Conservation (phyloP, 2,329 filamentous ascomycete species). For the Massarina eburnea region DNA sequence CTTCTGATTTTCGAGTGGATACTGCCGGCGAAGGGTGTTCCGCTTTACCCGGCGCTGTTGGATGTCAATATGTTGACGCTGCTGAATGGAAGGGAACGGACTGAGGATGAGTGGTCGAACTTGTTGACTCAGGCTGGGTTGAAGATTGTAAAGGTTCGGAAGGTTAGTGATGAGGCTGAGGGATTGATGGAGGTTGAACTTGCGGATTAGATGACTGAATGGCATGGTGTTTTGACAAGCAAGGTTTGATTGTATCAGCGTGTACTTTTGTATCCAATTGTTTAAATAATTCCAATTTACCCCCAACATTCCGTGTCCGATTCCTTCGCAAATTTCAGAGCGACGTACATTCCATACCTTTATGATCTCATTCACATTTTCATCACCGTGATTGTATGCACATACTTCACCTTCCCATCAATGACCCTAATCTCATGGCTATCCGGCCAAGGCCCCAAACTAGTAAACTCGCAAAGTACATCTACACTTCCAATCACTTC, state of each 20-base stretch:
- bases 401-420: slow-evolving; percentile 34
- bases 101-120: slow-evolving; percentile 14
- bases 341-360: too few relatives aligned
- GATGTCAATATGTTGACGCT: slow-evolving; percentile 8
- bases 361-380: too few relatives aligned
- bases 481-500: slow-evolving; percentile 30
- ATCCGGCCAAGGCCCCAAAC: slow-evolving; percentile 18
- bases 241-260: too few relatives aligned
- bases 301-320: too few relatives aligned
- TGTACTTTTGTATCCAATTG: too few relatives aligned
- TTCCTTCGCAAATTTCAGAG: too few relatives aligned
- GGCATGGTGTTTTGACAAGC: too few relatives aligned
- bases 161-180: slow-evolving; percentile 2
- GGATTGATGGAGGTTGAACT: slow-evolving; percentile 8
- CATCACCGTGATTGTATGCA: slow-evolving; percentile 33
- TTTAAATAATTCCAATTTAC: too few relatives aligned
- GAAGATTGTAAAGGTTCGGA: slow-evolving; percentile 11
- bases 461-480: slow-evolving; percentile 34
- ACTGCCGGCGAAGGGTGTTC: background rate
- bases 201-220: background rate
- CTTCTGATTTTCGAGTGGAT: slow-evolving; percentile 4
- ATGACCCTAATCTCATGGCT: slow-evolving; percentile 32
- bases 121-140: slow-evolving; percentile 14
- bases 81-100: slow-evolving; percentile 9
- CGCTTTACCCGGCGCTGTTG: background rate